Evolutionary conservation across 306 rosid genomes (phyloP).

Genomic region (Rosa chinensis): DNA sequence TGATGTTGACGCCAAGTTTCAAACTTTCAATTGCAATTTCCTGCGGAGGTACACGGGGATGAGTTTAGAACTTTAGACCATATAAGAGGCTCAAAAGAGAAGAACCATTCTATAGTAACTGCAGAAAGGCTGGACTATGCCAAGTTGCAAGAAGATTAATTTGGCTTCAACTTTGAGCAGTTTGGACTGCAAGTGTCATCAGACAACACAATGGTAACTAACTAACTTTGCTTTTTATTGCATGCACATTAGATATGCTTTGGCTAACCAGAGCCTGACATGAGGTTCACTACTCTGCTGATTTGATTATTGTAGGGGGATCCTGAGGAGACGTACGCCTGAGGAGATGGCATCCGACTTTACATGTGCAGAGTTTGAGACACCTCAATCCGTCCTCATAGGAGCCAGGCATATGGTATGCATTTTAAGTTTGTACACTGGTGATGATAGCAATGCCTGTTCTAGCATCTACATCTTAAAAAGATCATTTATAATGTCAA

Average conservation of each 20-base stretch:
- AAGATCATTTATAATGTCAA: background rate
- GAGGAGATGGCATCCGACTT: slow-evolving; percentile 95
- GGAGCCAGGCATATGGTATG: slow-evolving; percentile 95
- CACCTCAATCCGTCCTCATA: slow-evolving; percentile 83
- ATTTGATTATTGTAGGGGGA: background rate
- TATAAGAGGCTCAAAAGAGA: slow-evolving; percentile 84
- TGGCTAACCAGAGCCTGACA: slow-evolving; percentile 5
- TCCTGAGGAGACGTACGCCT: slow-evolving; percentile 82
- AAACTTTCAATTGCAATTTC: slow-evolving; percentile 93
- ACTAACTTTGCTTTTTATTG: slow-evolving; percentile 21
- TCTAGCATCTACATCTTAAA: background rate
- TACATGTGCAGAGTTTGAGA: slow-evolving; percentile 75
- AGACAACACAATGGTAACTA: slow-evolving; percentile 54
- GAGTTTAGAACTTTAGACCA: slow-evolving; percentile 69
- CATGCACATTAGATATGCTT: slow-evolving; percentile 18
- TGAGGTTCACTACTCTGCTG: background rate
- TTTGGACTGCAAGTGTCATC: slow-evolving; percentile 74
- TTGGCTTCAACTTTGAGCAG: slow-evolving; percentile 78
- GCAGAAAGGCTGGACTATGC: slow-evolving; percentile 86
- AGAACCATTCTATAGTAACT: slow-evolving; percentile 59
- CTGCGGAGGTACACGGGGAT: slow-evolving; percentile 77
- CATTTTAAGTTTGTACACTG: background rate
- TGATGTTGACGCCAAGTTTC: slow-evolving; percentile 90
- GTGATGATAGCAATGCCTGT: background rate
- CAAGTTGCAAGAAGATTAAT: slow-evolving; percentile 87